Evolutionary conservation across 2,329 filamentous ascomycete genomes (phyloP), one percentile per base, ranked within the genome.

Genomic region (Cordyceps tenuipes): DNA sequence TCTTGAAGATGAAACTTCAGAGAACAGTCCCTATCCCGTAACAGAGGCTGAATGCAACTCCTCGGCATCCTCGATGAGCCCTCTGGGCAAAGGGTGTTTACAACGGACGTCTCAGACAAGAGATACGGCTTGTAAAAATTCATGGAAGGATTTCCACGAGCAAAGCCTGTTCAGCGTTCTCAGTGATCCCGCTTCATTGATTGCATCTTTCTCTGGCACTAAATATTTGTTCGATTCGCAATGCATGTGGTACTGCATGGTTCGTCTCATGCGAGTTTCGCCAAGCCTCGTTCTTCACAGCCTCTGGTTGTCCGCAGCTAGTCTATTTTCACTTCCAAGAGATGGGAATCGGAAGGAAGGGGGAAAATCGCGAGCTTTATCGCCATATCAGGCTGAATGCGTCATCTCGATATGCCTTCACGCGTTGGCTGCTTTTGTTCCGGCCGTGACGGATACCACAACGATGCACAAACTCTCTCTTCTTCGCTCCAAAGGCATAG

Each of bases 121-220:
- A 41, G 53, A 57, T 44, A 39, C 34, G 7, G 21, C 63, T 6
- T 66, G 65, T 2, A 67, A 63, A 59, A 67, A 73, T 13, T 75
- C 82, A 61, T 88, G 85, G 82, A 82, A 79, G 63, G 67, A 76
- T 1, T 88, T 88, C 65, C 77, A 82, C 36, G 81, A 86, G 63
- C 86, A 88, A 66, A 83, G 81, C 54, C 72, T 88, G 7, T 88
- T 87, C 68, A 81, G 81, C 64, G 79, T 86, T 7, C 74, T 89
- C 52, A 84, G 82, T 64, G 78, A 83, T 53, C 82, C 84, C 1
- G 75, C 75, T 15, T 74, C 79, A 5, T 71, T 84, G 9, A 71
- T 86, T 31, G 72, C 71, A 43, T 87, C 85, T 0, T 88, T 89
- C 63, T 80, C 79, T 1, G 70, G 72, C 48, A 73, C 80, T 12